Evolutionary conservation across 176 grass and related monocot species (phyloP).

Genomic region (Cenchrus fungigraminus): DNA sequence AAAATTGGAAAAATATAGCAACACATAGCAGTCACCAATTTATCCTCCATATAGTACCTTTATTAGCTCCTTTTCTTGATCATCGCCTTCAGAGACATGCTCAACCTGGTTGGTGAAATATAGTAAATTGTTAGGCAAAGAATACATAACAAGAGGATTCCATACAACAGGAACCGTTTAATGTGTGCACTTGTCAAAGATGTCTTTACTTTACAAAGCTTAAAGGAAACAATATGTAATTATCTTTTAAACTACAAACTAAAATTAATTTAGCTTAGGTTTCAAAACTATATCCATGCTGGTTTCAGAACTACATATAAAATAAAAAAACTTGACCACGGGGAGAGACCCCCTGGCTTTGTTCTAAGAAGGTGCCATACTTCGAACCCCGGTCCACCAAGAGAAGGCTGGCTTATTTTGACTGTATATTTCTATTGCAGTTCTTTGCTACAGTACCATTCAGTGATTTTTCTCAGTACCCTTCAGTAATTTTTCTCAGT

Average conservation of each 20-base stretch:
- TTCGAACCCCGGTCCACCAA: no score
- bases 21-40: constrained; percentile 10
- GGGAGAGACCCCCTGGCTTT: no score
- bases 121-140: constrained; percentile 15
- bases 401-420: no score
- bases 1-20: constrained; percentile 34
- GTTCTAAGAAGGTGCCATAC: no score
- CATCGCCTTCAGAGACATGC: constrained; percentile 60
- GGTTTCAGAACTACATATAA: background rate
- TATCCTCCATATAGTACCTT: constrained; percentile 52
- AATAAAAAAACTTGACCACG: no score
- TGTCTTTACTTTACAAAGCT: constrained; percentile 8
- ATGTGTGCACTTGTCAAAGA: background rate
- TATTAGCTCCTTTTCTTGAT: constrained; percentile 66
- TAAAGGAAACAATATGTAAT: background rate
- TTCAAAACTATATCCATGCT: background rate
- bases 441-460: background rate
- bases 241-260: background rate
- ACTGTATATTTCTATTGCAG: background rate
- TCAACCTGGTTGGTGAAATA: constrained; percentile 65
- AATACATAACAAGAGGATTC: constrained; percentile 14
- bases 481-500: constrained; percentile 1
- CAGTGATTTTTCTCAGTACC: background rate
- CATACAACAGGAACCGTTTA: constrained; percentile 12
- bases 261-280: background rate